Base-by-base conservation (phyloP, 1,139 yeast genomes). In the Kodamaea fungicola region DNA sequence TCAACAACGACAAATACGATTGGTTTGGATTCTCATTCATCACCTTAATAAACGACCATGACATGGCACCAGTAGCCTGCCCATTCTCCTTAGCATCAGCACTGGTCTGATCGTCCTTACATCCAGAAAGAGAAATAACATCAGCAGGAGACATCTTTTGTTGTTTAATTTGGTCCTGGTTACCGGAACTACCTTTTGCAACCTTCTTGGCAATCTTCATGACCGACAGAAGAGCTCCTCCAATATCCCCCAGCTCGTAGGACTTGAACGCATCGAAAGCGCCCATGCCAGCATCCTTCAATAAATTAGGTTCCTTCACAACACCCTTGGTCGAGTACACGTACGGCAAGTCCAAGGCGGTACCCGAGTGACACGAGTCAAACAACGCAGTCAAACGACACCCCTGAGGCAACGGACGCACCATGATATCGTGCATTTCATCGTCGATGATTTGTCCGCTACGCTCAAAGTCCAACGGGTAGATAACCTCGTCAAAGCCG, bases 361-460 rank as follows among this genome's bases (percentile, higher is more conserved):
- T 83, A 22, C 97, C 97, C 2, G 96, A 86, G 57, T 90, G 97
- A 58, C 97, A 90, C 13, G 95, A 83, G 63, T 90, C 97, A 54
- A 81, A 89, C 48, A 90, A 67, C 0, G 95, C 95, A 2, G 97
- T 90, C 46, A 90, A 71, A 46, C 95, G 74, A 41, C 89, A 87
- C 31, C 97, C 97, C 1, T 83, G 77, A 22, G 82, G 87, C 47
- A 90, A 71, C 0, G 88, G 78, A 44, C 70, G 72, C 21, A 90
- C 96, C 80, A 90, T 70, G 37, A 84, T 76, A 37, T 75, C 86
- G 57, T 90, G 96, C 76, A 90, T 76, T 26, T 78, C 76, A 61
- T 90, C 97, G 59, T 90, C 97, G 5, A 82, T 74, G 40, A 90
- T 77, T 41, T 81, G 83, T 2, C 95, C 95, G 4, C 71, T 72